Percentiles rank a stretch among this genome's conserved stretches.
These are phyloP conservation scores for Tolypocladium endophyticum DNA, from an alignment of 2,329 filamentous ascomycete genomes.

Conservation along the genomic window DNA sequence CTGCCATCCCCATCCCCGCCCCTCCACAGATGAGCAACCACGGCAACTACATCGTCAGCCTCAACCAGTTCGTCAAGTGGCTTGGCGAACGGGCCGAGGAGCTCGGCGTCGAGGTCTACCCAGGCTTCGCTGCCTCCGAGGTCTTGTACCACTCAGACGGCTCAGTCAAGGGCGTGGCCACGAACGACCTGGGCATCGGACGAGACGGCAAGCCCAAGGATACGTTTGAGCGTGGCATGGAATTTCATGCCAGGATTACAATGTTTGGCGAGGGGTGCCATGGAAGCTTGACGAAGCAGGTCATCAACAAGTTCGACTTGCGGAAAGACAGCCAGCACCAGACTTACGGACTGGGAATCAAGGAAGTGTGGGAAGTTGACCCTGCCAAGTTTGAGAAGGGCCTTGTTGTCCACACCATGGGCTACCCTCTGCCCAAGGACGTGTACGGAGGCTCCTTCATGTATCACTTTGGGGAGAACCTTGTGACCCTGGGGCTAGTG, in stretches of 20 bases:
- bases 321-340: constrained; percentile 83
- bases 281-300: constrained; percentile 87
- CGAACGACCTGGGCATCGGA: constrained; percentile 82
- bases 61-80: constrained; percentile 95
- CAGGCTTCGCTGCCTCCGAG: constrained; percentile 90
- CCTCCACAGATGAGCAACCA: constrained; percentile 98
- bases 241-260: constrained; percentile 87
- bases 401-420: constrained; percentile 79
- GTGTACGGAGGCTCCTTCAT: constrained; percentile 98
- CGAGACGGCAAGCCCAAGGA: constrained; percentile 79
- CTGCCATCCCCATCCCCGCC: constrained; percentile 68
- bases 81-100: constrained; percentile 94
- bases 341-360: constrained; percentile 88
- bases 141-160: constrained; percentile 80
- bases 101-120: constrained; percentile 88
- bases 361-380: constrained; percentile 95
- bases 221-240: constrained; percentile 92
- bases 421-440: constrained; percentile 77
- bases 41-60: constrained; percentile 92
- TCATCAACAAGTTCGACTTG: constrained; percentile 88
- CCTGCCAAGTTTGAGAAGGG: constrained; percentile 88
- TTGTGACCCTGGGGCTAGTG: constrained; percentile 85
- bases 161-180: constrained; percentile 86
- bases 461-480: constrained; percentile 98
- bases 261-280: constrained; percentile 93